Percentiles rank a stretch among this genome's conserved stretches.
These are phyloP conservation scores for Trichoderma orchidacearum DNA, from an alignment of 495 filamentous ascomycete species.

Conservation along the genomic window DNA sequence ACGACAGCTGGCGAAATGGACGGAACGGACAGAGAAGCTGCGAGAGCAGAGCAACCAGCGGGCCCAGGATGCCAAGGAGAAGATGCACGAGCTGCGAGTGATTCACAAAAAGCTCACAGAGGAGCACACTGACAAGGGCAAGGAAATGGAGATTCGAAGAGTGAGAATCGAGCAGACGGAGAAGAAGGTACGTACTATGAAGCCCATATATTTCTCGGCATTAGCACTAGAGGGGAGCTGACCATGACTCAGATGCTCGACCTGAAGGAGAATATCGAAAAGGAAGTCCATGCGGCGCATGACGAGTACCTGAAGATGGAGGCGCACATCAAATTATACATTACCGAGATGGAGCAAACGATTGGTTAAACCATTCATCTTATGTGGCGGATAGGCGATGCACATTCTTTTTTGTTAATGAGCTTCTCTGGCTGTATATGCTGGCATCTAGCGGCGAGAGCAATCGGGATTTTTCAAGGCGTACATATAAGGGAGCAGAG, in stretches of 20 bases:
- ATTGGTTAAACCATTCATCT: constrained; percentile 35
- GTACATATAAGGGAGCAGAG: constrained; percentile 3
- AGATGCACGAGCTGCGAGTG: constrained; percentile 78
- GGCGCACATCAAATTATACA: constrained; percentile 91
- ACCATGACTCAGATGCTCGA: constrained; percentile 68
- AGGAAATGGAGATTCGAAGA: constrained; percentile 80
- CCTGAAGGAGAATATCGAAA: constrained; percentile 92
- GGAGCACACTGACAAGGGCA: constrained; percentile 70
- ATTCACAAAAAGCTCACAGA: constrained; percentile 71
- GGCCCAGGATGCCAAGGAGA: constrained; percentile 60
- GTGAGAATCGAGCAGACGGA: constrained; percentile 94
- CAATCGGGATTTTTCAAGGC: background rate
- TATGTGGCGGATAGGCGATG: background rate
- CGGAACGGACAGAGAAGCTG: constrained; percentile 71
- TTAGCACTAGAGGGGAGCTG: background rate
- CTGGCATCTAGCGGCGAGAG: background rate
- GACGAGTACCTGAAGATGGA: constrained; percentile 95
- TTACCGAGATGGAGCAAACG: constrained; percentile 95
- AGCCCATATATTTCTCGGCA: background rate
- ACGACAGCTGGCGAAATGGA: constrained; percentile 70
- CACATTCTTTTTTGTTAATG: background rate
- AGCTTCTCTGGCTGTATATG: constrained; percentile 3
- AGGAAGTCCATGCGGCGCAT: constrained; percentile 72
- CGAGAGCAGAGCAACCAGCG: constrained; percentile 68
- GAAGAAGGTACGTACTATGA: constrained; percentile 63